Percentiles rank a stretch among this genome's conserved stretches.
Conservation (phyloP, 768 basidiomycete genomes). For the Boletus speciosus region DNA sequence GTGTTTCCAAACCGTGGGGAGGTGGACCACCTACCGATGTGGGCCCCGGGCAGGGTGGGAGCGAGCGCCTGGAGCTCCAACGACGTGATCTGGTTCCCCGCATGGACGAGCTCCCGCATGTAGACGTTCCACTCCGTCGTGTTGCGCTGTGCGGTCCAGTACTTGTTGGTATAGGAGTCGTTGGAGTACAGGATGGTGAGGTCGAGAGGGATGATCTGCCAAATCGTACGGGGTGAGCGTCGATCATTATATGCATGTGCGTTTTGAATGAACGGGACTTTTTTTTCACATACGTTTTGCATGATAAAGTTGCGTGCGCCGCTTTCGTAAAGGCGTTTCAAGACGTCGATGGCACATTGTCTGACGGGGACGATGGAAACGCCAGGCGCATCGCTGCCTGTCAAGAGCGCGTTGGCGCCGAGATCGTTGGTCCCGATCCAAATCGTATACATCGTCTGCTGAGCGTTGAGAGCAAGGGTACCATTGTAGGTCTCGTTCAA, state of each 20-base stretch:
- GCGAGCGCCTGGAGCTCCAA: conserved; percentile 49
- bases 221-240: background rate
- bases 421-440: conserved; percentile 73
- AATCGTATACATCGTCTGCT: conserved; percentile 57
- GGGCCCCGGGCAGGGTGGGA: conserved; percentile 47
- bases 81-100: conserved; percentile 50
- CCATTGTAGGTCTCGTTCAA: conserved; percentile 42
- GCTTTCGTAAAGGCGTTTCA: conserved; percentile 50
- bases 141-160: conserved; percentile 50
- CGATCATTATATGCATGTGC: background rate
- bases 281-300: conserved; percentile 49
- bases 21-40: conserved; percentile 44
- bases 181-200: conserved; percentile 45
- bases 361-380: conserved; percentile 59
- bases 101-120: conserved; percentile 50
- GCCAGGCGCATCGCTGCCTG: conserved; percentile 40
- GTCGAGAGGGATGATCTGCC: conserved; percentile 57
- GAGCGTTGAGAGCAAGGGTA: conserved; percentile 32
- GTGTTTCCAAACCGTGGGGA: background rate
- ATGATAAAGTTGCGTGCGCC: conserved; percentile 69
- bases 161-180: conserved; percentile 46
- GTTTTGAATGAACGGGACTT: background rate
- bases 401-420: conserved; percentile 51
- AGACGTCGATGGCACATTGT: conserved; percentile 57
- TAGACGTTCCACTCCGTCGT: conserved; percentile 55